Evolutionary conservation across 306 rosid species (phyloP).

Genomic region (Quercus berberidifolia): DNA sequence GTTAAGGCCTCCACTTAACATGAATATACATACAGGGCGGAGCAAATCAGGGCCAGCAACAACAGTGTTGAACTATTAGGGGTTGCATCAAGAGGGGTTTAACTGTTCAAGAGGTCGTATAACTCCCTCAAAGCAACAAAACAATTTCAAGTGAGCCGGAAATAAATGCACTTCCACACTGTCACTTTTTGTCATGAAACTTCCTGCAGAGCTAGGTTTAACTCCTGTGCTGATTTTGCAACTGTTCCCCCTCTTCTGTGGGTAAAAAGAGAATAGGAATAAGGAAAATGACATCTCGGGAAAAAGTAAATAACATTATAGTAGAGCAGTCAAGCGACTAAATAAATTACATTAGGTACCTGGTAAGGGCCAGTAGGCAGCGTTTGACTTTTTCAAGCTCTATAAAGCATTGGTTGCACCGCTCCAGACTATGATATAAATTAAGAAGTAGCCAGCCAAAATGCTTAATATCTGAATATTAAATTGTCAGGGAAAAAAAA

Average conservation of each 20-base stretch:
- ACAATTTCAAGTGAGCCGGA: slow-evolving; percentile 12
- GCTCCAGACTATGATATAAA: slow-evolving; percentile 65
- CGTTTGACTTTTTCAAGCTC: slow-evolving; percentile 90
- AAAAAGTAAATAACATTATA: slow-evolving; percentile 3
- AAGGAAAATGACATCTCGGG: slow-evolving; percentile 24
- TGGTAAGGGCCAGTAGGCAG: slow-evolving; percentile 57
- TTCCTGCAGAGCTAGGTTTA: slow-evolving; percentile 80
- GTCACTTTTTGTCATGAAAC: slow-evolving; percentile 42
- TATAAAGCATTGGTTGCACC: slow-evolving; percentile 82
- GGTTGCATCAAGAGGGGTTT: slow-evolving; percentile 41
- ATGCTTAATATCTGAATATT: slow-evolving; percentile 1
- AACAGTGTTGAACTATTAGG: slow-evolving; percentile 31
- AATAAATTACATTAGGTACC: slow-evolving; percentile 38
- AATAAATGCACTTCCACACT: slow-evolving; percentile 24
- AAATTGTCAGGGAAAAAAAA: background rate
- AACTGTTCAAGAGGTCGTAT: slow-evolving; percentile 41
- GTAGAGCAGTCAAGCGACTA: background rate
- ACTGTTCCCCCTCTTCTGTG: slow-evolving; percentile 90
- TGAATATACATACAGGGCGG: slow-evolving; percentile 43
- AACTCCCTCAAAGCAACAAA: slow-evolving; percentile 41
- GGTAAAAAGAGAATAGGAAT: slow-evolving; percentile 19
- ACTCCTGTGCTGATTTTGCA: slow-evolving; percentile 87
- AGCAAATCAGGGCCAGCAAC: slow-evolving; percentile 34
- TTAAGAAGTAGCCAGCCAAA: slow-evolving; percentile 12
- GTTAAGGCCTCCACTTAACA: slow-evolving; percentile 39